phyloP scores from a whole-genome alignment of 139 green algal genomes.

The Pedinophyceae sp. region DNA sequence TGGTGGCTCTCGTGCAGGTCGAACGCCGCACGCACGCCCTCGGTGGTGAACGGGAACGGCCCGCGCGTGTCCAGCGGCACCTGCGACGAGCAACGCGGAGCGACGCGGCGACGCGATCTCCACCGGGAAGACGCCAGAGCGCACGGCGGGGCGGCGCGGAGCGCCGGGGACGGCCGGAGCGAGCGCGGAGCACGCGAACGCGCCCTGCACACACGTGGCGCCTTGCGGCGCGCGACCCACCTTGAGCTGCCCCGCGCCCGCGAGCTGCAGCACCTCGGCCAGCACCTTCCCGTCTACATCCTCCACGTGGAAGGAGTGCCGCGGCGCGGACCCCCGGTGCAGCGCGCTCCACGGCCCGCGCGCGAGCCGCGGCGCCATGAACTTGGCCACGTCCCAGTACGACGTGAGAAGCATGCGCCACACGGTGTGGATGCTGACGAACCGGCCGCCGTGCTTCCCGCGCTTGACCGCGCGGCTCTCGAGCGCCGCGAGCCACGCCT shows the following conservation, averaged over 20 bases:
- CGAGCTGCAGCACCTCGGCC: not conserved
- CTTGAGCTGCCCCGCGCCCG: not conserved
- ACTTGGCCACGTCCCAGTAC: not conserved
- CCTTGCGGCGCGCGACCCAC: too few relatives aligned
- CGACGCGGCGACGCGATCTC: too few relatives aligned
- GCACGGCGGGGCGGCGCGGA: too few relatives aligned
- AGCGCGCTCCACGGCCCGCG: not conserved
- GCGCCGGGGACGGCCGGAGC: too few relatives aligned
- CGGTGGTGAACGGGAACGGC: conserved; percentile 3
- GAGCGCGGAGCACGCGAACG: too few relatives aligned
- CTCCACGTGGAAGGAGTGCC: not conserved
- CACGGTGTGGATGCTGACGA: conserved; percentile 3
- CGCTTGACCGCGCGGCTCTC: not conserved
- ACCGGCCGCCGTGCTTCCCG: conserved; percentile 3
- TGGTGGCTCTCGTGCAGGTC: not conserved
- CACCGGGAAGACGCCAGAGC: too few relatives aligned
- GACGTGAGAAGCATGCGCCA: not conserved
- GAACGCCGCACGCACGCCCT: not conserved
- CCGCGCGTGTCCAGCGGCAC: not conserved
- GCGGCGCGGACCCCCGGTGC: not conserved
- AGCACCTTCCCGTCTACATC: not conserved
- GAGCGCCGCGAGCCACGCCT: not conserved
- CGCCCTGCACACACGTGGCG: too few relatives aligned
- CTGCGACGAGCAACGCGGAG: too few relatives aligned
- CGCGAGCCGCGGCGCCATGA: not conserved